Base-by-base conservation (phyloP, 768 basidiomycete species). In the Termitomyces sp. region DNA sequence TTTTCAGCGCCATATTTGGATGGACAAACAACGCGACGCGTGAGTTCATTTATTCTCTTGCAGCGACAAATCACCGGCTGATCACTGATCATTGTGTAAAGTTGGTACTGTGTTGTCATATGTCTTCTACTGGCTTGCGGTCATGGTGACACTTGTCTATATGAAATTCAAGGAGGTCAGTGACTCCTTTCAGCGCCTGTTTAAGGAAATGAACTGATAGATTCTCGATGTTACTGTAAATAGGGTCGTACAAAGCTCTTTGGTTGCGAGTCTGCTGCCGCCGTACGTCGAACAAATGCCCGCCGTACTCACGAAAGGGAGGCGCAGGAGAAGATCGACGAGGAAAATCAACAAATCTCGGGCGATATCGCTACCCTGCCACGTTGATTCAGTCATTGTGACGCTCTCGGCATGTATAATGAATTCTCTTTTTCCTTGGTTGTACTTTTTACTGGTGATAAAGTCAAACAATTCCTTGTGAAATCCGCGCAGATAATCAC, bases 61-160 rank as follows among this genome's bases (percentile, higher is more conserved):
- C 7, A 8, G 3, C 34, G 18, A 46, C 55, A 18, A 22, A 24
- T 32, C 41, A 18, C 16, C 4, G 1, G 12, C 44, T 16, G 32
- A 43, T 20, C 32, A 29, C 43, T 22, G 59, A 8, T 37, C 36
- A 50, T 32, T 32, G 31, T 58, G 12, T 59, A 4, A 6, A 83
- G 81, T 87, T 58, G 93, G 95, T 13, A 81, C 87, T 1, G 79
- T 98, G 22, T 76, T 96, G n/a, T 75, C 86, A 0, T 98, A 98
- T 69, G 83, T 92, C 48, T 89, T 92, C 71, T 98, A 95, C 76
- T 98, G 95, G 95, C 61, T 97, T 59, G 83, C 86, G 13, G 90
- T 89, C 62, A 84, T 95, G 46, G 80, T 66, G 34, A 75, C 75
- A 3, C 79, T 98, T 52, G 66, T 89, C 51, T 80, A 72, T 62